Evolutionary conservation across 2,329 filamentous ascomycete genomes (phyloP), one percentile per base, ranked within the genome.

Genomic region (Aspergillus pseudotamarii): DNA sequence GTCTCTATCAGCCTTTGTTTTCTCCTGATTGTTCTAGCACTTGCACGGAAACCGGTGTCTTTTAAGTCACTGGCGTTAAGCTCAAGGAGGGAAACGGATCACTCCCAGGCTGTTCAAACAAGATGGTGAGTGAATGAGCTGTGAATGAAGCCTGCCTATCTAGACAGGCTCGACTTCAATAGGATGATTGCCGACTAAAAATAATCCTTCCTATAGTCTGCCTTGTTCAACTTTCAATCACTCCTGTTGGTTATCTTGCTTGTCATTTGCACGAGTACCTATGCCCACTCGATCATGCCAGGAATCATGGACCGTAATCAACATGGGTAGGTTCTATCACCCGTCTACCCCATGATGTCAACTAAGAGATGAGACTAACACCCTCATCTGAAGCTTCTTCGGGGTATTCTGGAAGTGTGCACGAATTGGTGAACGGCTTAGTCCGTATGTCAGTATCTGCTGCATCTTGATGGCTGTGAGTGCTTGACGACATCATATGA

Each of bases 161-260:
- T 51, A 43, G 34, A 38, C 30, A 34, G 57, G 46, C 10, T 26
- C 23, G n/a, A 48, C 30, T 56, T 41, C 63, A 34, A 14, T 54
- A 26, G 12, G 4, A 51, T 58, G 46, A 38, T 38, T 11, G 36
- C 48, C 21, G 12, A 43, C 57, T 45, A 28, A 53, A 38, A 53
- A 28, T 59, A 19, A 46, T 55, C 26, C 19, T 8, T 28, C n/a
- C 48, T 43, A 57, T 74, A 97, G 95, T 91, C 95, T 64, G 95
- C 95, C 60, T 90, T 99, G 74, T 97, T 99, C 89, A 98, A 98
- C 83, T 98, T 99, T 84, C 93, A 97, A 80, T 96, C 93, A 63
- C 91, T 98, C 71, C 88, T 99, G 72, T 88, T 98, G 72, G 94
- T 97, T 70, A 89, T 99, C 73, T 89, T 99, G 58, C 90, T 99